phyloP scores from a whole-genome alignment of 352 stramenopile genomes.

The Peronospora farinosa region DNA sequence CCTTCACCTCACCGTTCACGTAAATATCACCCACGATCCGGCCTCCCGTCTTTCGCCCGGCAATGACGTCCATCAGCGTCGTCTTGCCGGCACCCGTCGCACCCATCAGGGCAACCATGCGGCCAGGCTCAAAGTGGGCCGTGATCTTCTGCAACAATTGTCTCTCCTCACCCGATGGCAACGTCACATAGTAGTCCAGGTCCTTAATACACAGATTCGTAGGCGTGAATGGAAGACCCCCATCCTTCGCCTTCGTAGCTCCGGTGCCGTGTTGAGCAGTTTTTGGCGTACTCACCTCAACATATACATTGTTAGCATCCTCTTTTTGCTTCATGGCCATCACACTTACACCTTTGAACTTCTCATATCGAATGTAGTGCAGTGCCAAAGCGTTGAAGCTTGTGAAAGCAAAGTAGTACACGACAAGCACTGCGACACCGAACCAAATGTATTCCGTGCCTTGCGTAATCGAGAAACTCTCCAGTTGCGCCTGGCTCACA shows the following conservation, averaged over 20 bases:
- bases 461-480: constrained; percentile 40
- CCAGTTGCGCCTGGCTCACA: constrained; percentile 17
- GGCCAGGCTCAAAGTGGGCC: constrained; percentile 44
- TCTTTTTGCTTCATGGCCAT: constrained; percentile 31
- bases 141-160: constrained; percentile 39
- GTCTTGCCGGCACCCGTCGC: constrained; percentile 56
- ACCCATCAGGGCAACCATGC: constrained; percentile 70
- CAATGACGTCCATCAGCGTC: constrained; percentile 58
- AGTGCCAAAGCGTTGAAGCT: constrained; percentile 35
- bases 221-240: constrained; percentile 33
- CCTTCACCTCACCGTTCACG: constrained; percentile 86
- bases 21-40: constrained; percentile 76
- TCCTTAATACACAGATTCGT: constrained; percentile 45
- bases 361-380: constrained; percentile 46
- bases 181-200: constrained; percentile 50
- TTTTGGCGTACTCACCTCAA: constrained; percentile 31
- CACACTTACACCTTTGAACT: constrained; percentile 32
- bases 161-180: constrained; percentile 49
- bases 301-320: constrained; percentile 25
- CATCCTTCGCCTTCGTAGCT: constrained; percentile 7
- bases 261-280: constrained; percentile 22
- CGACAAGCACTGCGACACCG: constrained; percentile 29
- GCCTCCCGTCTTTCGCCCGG: constrained; percentile 48
- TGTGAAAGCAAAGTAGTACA: constrained; percentile 50
- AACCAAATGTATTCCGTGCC: constrained; percentile 41